phyloP scores from a whole-genome alignment of 2,329 filamentous ascomycete species.

The Xylariaceae sp. region DNA sequence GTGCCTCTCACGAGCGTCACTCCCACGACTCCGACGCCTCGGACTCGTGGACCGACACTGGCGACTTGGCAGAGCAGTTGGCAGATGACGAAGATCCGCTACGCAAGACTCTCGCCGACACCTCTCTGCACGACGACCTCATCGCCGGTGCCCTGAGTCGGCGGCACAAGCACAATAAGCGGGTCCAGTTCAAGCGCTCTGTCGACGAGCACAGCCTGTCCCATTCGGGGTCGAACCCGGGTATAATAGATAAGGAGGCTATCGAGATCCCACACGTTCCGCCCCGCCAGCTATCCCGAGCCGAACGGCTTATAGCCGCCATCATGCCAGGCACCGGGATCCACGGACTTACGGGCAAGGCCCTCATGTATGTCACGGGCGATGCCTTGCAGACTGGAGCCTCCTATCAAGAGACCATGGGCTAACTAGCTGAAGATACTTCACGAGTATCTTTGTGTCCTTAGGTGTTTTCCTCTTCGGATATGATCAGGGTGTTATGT shows the following conservation, averaged over 20 bases:
- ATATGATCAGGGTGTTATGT: slow-evolving; percentile 90
- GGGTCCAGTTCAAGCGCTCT: slow-evolving; percentile 61
- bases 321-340: slow-evolving; percentile 82
- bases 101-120: slow-evolving; percentile 61
- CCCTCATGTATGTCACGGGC: slow-evolving; percentile 64
- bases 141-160: slow-evolving; percentile 47
- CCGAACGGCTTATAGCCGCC: slow-evolving; percentile 65
- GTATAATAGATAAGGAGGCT: slow-evolving; percentile 61
- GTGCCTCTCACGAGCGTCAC: slow-evolving; percentile 41
- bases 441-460: slow-evolving; percentile 87
- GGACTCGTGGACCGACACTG: slow-evolving; percentile 86
- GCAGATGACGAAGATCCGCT: slow-evolving; percentile 79
- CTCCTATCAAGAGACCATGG: neutral
- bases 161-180: slow-evolving; percentile 46
- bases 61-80: slow-evolving; percentile 88
- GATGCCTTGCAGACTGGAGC: neutral
- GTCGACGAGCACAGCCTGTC: slow-evolving; percentile 36
- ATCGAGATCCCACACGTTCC: slow-evolving; percentile 72
- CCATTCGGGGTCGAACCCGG: slow-evolving; percentile 34
- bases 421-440: slow-evolving; percentile 58
- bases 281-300: slow-evolving; percentile 57
- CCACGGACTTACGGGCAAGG: slow-evolving; percentile 91
- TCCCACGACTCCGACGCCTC: slow-evolving; percentile 52
- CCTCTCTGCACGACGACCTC: slow-evolving; percentile 55
- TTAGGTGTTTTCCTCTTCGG: slow-evolving; percentile 84